Conservation (phyloP, 768 basidiomycete species). For the Suillus subluteus region DNA sequence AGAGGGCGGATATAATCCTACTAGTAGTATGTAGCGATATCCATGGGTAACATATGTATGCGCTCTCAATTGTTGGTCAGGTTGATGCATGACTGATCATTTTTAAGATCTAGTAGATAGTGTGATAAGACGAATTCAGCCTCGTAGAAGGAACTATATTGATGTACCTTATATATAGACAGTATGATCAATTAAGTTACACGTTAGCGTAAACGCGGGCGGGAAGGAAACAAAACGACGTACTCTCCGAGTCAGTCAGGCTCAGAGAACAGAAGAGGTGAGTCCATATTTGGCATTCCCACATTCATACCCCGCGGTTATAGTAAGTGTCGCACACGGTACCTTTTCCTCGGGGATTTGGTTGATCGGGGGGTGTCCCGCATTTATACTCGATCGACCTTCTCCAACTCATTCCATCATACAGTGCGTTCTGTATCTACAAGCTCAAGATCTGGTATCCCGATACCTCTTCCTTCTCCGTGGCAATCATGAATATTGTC, state of each 20-base stretch:
- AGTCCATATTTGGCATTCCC: too few species aligned
- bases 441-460: slow-evolving; percentile 67
- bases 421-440: slow-evolving; percentile 92
- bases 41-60: slow-evolving; percentile 98
- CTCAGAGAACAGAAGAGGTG: too few species aligned
- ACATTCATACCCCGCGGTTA: too few species aligned
- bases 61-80: slow-evolving; percentile 10
- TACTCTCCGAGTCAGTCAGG: too few species aligned
- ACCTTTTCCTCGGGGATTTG: slow-evolving; percentile 93
- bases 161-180: too few species aligned
- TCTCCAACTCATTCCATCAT: slow-evolving; percentile 12
- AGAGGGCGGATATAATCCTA: slow-evolving; percentile 73
- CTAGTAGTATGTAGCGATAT: slow-evolving; percentile 50
- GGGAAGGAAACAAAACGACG: too few species aligned
- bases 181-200: too few species aligned
- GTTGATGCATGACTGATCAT: slow-evolving; percentile 10
- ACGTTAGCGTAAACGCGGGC: too few species aligned
- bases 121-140: too few species aligned
- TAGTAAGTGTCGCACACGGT: too few species aligned
- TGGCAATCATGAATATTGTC: slow-evolving; percentile 93
- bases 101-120: background rate
- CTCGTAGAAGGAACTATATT: too few species aligned
- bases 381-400: background rate
- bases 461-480: slow-evolving; percentile 94
- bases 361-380: slow-evolving; percentile 62